A percentile compares a stretch with the other conserved stretches of the same genome.
Conservation (phyloP, 164 flowering plant species). For the Taxillus chinensis region DNA sequence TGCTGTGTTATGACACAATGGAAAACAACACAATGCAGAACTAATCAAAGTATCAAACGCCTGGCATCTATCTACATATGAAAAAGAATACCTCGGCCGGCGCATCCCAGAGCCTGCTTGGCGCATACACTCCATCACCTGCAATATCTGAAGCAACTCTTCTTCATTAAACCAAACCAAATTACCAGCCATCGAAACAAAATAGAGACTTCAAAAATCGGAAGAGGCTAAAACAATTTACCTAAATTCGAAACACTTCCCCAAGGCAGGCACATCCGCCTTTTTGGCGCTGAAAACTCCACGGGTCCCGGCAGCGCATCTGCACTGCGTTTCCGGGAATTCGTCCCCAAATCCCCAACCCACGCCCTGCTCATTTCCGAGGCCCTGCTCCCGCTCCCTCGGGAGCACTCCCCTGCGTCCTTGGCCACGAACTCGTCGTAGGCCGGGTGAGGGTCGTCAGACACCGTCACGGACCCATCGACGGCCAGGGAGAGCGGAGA, state of each 20-base stretch:
- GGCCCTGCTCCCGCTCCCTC: constrained; percentile 9
- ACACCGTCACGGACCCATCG: constrained; percentile 19
- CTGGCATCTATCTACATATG: neutral
- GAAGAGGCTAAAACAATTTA: neutral
- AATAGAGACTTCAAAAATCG: neutral
- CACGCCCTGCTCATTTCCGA: constrained; percentile 4
- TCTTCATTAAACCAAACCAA: neutral
- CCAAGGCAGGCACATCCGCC: constrained; percentile 12
- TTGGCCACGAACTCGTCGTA: constrained; percentile 12
- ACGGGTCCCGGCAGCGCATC: constrained; percentile 1
- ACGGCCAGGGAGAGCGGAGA: constrained; percentile 28
- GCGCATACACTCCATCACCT: neutral
- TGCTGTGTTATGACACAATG: no score
- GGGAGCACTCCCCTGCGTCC: constrained; percentile 6
- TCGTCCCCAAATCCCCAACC: constrained; percentile 13
- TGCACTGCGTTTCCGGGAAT: constrained; percentile 33
- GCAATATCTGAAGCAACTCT: neutral
- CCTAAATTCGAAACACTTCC: constrained; percentile 14
- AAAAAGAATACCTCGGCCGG: neutral
- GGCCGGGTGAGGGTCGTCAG: constrained; percentile 10
- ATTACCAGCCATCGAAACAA: neutral
- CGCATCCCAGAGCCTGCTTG: neutral
- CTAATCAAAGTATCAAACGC: neutral
- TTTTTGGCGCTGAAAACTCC: constrained; percentile 11
- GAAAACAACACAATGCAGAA: no score